These are phyloP conservation scores for Pyrenophora graminea DNA, from an alignment of 2,329 filamentous ascomycete genomes.

Conservation along the genomic window DNA sequence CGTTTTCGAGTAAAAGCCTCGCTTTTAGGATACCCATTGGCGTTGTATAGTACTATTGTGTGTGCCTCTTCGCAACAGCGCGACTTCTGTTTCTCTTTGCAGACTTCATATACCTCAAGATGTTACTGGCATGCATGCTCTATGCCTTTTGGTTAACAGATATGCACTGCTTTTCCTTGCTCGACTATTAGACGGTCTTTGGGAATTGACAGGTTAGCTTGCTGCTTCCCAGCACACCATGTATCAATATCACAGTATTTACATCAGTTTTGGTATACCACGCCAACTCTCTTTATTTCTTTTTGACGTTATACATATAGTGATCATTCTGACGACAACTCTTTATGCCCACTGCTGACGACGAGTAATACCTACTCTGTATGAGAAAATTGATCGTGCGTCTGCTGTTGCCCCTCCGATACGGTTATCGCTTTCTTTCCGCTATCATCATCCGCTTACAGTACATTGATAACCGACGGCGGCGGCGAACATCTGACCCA, in stretches of 20 bases:
- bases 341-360: too few relatives aligned
- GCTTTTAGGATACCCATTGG: slow-evolving; percentile 31
- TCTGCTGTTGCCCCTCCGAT: slow-evolving; percentile 4
- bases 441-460: neutral
- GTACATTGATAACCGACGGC: slow-evolving; percentile 17
- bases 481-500: slow-evolving; percentile 2
- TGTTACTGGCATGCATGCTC: neutral
- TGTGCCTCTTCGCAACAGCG: neutral
- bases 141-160: neutral
- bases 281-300: too few relatives aligned
- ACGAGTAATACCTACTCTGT: too few relatives aligned
- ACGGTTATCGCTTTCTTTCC: slow-evolving; percentile 3
- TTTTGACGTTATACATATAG: too few relatives aligned
- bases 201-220: slow-evolving; percentile 6
- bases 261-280: too few relatives aligned
- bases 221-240: slow-evolving; percentile 1
- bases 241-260: slow-evolving; percentile 2
- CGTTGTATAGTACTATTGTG: slow-evolving; percentile 20
- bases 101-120: neutral
- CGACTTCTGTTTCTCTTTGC: neutral
- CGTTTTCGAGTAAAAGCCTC: slow-evolving; percentile 29
- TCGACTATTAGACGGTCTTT: slow-evolving; percentile 15
- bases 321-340: too few relatives aligned
- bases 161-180: slow-evolving; percentile 3
- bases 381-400: too few relatives aligned